Evolutionary conservation across 805 yeast species (phyloP).

Genomic region (Pichia gijzeniarum): DNA sequence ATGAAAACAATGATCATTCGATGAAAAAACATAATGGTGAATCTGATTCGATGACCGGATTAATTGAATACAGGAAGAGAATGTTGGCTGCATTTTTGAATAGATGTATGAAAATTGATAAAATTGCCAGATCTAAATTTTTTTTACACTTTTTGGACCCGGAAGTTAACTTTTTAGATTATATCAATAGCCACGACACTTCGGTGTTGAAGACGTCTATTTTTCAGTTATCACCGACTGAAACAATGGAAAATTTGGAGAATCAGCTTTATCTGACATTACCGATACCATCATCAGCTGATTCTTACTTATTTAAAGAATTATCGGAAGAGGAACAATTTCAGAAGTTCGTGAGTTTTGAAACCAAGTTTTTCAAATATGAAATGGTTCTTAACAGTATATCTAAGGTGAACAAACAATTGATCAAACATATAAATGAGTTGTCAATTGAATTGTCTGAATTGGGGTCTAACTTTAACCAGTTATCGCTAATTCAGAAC

Average conservation of each 20-base stretch:
- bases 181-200: constrained; percentile 48
- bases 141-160: constrained; percentile 82
- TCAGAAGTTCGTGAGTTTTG: constrained; percentile 25
- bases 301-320: constrained; percentile 21
- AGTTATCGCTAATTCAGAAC: constrained; percentile 45
- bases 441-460: constrained; percentile 44
- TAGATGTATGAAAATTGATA: constrained; percentile 55
- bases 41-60: constrained; percentile 12
- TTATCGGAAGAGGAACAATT: constrained; percentile 25
- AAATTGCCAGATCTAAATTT: constrained; percentile 51
- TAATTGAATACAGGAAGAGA: constrained; percentile 59
- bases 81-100: constrained; percentile 72
- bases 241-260: constrained; percentile 48
- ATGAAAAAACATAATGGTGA: neutral
- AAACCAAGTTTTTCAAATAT: constrained; percentile 29
- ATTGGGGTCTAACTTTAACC: constrained; percentile 44
- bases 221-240: constrained; percentile 55
- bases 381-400: constrained; percentile 29
- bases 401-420: constrained; percentile 36
- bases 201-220: constrained; percentile 43
- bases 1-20: neutral
- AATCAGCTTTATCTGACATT: constrained; percentile 51
- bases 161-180: constrained; percentile 78
- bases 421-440: constrained; percentile 41
- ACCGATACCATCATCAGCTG: constrained; percentile 46